These are phyloP conservation scores for Acanthamoeba lenticulata DNA, from an alignment of 208 protist species.

Conservation along the genomic window DNA sequence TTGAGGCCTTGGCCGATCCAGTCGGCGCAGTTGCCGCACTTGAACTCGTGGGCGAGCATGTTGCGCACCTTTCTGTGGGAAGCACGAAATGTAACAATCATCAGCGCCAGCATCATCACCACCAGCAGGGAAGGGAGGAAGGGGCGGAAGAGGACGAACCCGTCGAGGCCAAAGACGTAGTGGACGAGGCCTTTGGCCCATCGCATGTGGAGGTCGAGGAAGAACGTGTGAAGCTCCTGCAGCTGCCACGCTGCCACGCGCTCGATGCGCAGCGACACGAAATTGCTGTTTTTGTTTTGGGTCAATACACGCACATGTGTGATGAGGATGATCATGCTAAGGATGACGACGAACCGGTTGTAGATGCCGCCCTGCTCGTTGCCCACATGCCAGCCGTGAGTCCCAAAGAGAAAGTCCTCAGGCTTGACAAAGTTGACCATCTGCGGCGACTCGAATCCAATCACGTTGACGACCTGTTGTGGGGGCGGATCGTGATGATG, in stretches of 20 bases:
- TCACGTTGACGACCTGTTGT: slow-evolving; percentile 40
- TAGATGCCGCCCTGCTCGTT: slow-evolving; percentile 63
- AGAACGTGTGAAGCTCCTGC: background rate
- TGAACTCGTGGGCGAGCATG: background rate
- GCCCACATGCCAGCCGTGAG: slow-evolving; percentile 30
- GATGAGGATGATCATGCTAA: background rate
- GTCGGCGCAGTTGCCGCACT: slow-evolving; percentile 34
- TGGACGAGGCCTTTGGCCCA: background rate
- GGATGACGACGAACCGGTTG: background rate
- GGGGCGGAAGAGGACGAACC: background rate
- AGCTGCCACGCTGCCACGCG: background rate
- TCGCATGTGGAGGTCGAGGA: slow-evolving; percentile 1
- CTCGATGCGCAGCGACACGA: slow-evolving; percentile 14
- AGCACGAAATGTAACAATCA: background rate
- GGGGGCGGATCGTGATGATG: no score
- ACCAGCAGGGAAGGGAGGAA: background rate
- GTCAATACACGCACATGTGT: background rate
- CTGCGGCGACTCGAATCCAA: background rate
- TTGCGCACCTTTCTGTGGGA: background rate
- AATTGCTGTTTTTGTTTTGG: background rate
- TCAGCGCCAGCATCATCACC: background rate
- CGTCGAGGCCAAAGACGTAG: slow-evolving; percentile 25
- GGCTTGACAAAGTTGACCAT: slow-evolving; percentile 62
- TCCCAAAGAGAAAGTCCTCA: slow-evolving; percentile 57
- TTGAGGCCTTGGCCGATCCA: slow-evolving; percentile 13